Evolutionary conservation across 139 green algal species (phyloP).

Genomic region (Choricystis sp.): DNA sequence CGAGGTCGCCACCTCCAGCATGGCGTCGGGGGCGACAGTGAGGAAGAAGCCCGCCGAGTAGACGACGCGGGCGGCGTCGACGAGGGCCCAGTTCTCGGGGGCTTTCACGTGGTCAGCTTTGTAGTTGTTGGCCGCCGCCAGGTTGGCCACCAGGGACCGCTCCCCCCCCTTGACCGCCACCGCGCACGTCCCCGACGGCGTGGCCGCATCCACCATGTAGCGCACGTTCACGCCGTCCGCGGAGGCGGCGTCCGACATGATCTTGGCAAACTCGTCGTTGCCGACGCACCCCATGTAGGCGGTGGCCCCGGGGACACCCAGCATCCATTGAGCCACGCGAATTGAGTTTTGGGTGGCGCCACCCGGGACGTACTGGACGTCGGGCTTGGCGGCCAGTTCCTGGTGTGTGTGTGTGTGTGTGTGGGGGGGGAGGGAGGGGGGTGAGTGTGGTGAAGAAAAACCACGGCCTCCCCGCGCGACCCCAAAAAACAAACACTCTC

Average conservation of each 20-base stretch:
- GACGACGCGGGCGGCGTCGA: slow-evolving; percentile 72
- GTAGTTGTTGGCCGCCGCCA: slow-evolving; percentile 97
- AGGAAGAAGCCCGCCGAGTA: slow-evolving; percentile 99
- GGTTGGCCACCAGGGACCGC: slow-evolving; percentile 86
- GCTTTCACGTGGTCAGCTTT: slow-evolving; percentile 65
- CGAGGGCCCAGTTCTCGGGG: slow-evolving; percentile 61
- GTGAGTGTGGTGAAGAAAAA: background rate
- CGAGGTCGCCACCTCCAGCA: slow-evolving; percentile 70
- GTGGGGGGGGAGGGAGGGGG: background rate
- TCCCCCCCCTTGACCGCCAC: slow-evolving; percentile 76
- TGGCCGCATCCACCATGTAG: slow-evolving; percentile 72
- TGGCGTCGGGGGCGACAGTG: slow-evolving; percentile 79
- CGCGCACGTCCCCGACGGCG: slow-evolving; percentile 86
- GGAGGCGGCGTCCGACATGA: slow-evolving; percentile 53
- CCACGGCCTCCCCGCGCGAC: background rate
- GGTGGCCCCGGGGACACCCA: slow-evolving; percentile 55
- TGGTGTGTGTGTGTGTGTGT: slow-evolving; percentile 13
- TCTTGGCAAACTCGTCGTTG: slow-evolving; percentile 73
- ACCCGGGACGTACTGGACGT: slow-evolving; percentile 93
- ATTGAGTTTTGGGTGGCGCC: slow-evolving; percentile 96
- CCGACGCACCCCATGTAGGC: slow-evolving; percentile 95
- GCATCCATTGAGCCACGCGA: slow-evolving; percentile 96
- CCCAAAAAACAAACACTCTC: background rate
- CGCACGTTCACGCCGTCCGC: slow-evolving; percentile 60
- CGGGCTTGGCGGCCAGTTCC: slow-evolving; percentile 57